phyloP scores from a whole-genome alignment of 768 basidiomycete species.

The Mycena galopus region DNA sequence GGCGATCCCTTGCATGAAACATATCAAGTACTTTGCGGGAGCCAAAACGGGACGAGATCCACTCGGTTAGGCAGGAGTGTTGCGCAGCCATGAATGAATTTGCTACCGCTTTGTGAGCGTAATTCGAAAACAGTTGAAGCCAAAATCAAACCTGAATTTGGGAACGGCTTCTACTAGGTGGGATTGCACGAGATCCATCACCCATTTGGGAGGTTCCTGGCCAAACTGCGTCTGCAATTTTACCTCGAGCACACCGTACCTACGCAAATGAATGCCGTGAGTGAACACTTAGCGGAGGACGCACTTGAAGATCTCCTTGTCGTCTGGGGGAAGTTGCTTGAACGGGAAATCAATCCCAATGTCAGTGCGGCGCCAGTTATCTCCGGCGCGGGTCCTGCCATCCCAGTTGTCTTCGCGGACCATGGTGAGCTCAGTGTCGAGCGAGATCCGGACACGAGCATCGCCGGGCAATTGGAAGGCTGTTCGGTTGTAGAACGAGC shows the following conservation, averaged over 20 bases:
- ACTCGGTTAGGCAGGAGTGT: slow-evolving; percentile 93
- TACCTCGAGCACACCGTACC: slow-evolving; percentile 95
- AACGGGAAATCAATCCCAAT: slow-evolving; percentile 95
- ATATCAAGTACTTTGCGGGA: slow-evolving; percentile 83
- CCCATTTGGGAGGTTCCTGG: slow-evolving; percentile 96
- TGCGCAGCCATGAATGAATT: slow-evolving; percentile 97
- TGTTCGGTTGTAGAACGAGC: slow-evolving; percentile 98
- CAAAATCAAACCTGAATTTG: too few relatives aligned
- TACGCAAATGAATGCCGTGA: slow-evolving; percentile 38
- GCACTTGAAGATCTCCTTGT: slow-evolving; percentile 94
- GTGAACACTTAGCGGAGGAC: slow-evolving; percentile 33
- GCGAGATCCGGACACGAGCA: slow-evolving; percentile 97
- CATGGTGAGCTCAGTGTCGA: slow-evolving; percentile 96
- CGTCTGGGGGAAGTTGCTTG: slow-evolving; percentile 75
- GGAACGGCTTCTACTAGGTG: slow-evolving; percentile 98
- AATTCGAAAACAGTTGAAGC: too few relatives aligned
- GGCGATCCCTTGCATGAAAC: neutral
- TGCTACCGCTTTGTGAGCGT: too few relatives aligned
- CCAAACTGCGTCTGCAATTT: slow-evolving; percentile 97
- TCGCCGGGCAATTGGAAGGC: slow-evolving; percentile 99
- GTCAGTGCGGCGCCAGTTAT: slow-evolving; percentile 96
- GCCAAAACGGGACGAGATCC: slow-evolving; percentile 98
- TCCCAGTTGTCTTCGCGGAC: slow-evolving; percentile 98
- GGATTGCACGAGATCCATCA: slow-evolving; percentile 93
- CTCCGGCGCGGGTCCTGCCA: slow-evolving; percentile 75